These are phyloP conservation scores for Lasiosphaeria miniovina DNA, from an alignment of 495 filamentous ascomycete genomes.

Conservation along the genomic window DNA sequence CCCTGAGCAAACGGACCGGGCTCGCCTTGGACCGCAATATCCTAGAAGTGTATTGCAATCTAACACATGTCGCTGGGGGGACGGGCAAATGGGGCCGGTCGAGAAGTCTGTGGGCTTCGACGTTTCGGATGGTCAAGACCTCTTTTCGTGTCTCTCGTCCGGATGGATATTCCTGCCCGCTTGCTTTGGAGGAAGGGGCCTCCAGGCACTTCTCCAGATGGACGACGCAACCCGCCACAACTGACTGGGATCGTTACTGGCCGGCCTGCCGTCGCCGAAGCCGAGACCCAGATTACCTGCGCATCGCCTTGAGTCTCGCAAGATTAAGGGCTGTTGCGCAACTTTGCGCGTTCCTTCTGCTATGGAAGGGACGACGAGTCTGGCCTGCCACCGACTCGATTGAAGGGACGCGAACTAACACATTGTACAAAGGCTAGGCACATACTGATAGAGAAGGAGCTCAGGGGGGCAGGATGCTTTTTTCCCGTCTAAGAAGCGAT, in stretches of 20 bases:
- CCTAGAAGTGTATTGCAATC: background rate
- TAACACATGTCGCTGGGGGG: background rate
- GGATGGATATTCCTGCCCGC: constrained; percentile 11
- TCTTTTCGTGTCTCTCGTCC: constrained; percentile 9
- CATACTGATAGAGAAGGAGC: background rate
- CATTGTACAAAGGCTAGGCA: too few relatives aligned
- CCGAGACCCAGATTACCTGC: constrained; percentile 10
- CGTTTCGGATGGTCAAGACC: constrained; percentile 4
- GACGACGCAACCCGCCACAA: background rate
- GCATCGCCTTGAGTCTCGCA: constrained; percentile 10
- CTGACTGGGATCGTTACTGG: background rate
- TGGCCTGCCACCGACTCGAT: too few relatives aligned
- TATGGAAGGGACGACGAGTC: background rate
- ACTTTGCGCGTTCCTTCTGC: background rate
- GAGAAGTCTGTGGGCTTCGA: background rate
- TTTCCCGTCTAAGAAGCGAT: constrained; percentile 11
- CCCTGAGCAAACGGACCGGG: background rate
- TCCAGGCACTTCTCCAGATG: constrained; percentile 13
- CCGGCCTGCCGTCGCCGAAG: background rate
- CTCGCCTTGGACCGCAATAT: background rate
- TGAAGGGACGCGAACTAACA: too few relatives aligned
- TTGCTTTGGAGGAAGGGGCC: constrained; percentile 2
- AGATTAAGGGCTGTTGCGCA: constrained; percentile 1
- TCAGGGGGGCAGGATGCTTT: background rate
- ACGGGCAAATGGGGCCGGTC: background rate